Base-by-base conservation (phyloP, 148 eudicot genomes). In the Silene conica region DNA sequence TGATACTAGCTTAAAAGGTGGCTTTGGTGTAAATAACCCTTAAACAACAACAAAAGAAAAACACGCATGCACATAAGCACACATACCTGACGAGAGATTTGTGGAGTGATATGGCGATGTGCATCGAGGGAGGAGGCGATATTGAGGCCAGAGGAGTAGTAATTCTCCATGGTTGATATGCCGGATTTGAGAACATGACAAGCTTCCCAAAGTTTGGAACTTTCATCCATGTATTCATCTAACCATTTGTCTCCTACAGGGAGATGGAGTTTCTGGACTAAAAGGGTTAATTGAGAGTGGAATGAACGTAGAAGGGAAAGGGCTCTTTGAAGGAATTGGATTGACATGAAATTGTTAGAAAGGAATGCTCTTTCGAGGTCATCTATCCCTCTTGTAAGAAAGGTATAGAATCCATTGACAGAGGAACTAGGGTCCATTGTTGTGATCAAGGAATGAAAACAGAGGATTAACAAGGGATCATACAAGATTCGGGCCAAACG, bases 141-240 rank as follows among this genome's bases (percentile, higher is more conserved):
- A 43, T 77, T 89, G 45, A 85, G 79, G 25, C 88, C 90, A 19
- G 88, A 74, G 11, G 84, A 74, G 73, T 82, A 82, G 78, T 83
- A 89, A 77, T 83, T 87, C 77, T 89, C 92, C 88, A 89, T 83
- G 54, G 76, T 66, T 0, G 90, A 73, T 0, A 87, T 69, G 13
- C 85, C 88, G 1, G 92, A 76, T 72, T 89, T 89, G 67, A 89
- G 81, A 64, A 89, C 78, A 67, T 78, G 88, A 5, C 90, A 89
- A 57, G 84, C 86, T 28, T 89, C 92, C 92, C 92, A 89, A 70
- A 89, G 90, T 73, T 83, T 87, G 9, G 92, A 81, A 71, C 88
- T 89, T 68, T 89, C 92, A 62, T 87, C 90, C 92, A 89, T 89
- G 85, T 89, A 89, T 69, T 89, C 92, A 72, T 89, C 92, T 7